Base-by-base conservation (phyloP, 495 filamentous ascomycete genomes). In the Podospora conica region DNA sequence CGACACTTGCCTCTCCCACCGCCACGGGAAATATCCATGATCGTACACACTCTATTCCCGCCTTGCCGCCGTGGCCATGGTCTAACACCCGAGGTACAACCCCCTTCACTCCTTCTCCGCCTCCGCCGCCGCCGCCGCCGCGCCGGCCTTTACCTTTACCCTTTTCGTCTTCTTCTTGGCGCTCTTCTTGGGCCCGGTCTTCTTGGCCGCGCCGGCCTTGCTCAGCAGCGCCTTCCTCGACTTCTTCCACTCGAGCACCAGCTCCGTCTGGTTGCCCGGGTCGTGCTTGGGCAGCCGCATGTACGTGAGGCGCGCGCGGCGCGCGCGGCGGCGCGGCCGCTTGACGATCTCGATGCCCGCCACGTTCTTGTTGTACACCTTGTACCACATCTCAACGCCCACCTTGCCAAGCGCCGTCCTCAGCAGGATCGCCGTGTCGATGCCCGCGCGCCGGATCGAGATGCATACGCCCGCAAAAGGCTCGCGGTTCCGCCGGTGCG, bases 321-420 rank as follows among this genome's bases (percentile, higher is more conserved):
- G 89, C 64, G 91, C 90, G 77, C 91, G 85, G 88, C 90, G 93
- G 77, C 83, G 81, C 63, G 83, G 83, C 61, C 93, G 83, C 86
- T 96, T 89, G 76, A 98, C 90, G 68, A 99, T 88, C 80, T 99
- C 96, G 71, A 99, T 90, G 65, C 91, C 91, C 71, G 90, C 84
- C 59, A 98, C 88, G 75, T 90, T 91, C 66, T 93, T 93, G 68
- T 84, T 88, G 80, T 92, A 98, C 60, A 96, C 81, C 85, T 98
- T 99, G 74, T 88, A 91, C 85, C 91, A 97, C 91, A 97, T 93
- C 86, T 99, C 95, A n/a, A 97, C 92, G 57, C 91, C 91, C 7
- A 95, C 85, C 62, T 89, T 83, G 55, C 87, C 88, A 62, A 99
- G 75, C 68, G 93, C 86, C 71, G 92, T 93, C 25, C 95, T 83